Percentiles rank a stretch among this genome's conserved stretches.
phyloP scores from a whole-genome alignment of 352 stramenopile genomes.

The Globisporangium radiosum region DNA sequence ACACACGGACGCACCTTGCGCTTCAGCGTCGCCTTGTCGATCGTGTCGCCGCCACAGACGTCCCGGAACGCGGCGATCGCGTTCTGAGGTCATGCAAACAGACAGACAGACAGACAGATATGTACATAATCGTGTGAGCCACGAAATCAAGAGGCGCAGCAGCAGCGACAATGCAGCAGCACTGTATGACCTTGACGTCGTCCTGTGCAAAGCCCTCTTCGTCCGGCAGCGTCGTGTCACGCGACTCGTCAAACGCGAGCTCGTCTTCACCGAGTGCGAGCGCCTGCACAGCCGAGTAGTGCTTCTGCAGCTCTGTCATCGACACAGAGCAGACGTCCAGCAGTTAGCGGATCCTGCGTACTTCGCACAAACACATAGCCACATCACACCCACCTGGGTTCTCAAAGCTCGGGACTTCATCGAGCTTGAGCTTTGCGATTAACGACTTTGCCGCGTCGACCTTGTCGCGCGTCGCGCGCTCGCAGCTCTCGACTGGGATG shows the following conservation, averaged over 20 bases:
- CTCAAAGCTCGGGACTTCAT: constrained; percentile 71
- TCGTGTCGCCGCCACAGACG: constrained; percentile 39
- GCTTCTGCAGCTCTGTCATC: constrained; percentile 70
- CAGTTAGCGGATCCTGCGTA: background rate
- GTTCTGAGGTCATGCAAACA: constrained; percentile 17
- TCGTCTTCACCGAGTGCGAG: constrained; percentile 67
- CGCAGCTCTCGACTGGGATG: constrained; percentile 32
- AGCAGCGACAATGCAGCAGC: background rate
- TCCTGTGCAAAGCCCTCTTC: constrained; percentile 54
- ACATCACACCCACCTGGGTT: constrained; percentile 46
- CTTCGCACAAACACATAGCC: background rate
- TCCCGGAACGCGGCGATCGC: constrained; percentile 42
- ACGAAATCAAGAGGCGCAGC: background rate
- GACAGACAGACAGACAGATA: background rate
- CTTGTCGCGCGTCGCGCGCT: constrained; percentile 39
- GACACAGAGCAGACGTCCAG: background rate
- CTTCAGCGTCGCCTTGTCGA: constrained; percentile 44
- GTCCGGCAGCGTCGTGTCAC: constrained; percentile 74
- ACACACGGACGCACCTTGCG: constrained; percentile 28
- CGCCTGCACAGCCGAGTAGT: constrained; percentile 75
- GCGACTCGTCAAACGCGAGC: constrained; percentile 69
- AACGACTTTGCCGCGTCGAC: constrained; percentile 57
- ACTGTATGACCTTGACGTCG: constrained; percentile 46
- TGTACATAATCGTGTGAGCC: background rate
- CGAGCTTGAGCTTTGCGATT: constrained; percentile 65